Base-by-base conservation (phyloP, 495 filamentous ascomycete species). In the Monascus purpureus region DNA sequence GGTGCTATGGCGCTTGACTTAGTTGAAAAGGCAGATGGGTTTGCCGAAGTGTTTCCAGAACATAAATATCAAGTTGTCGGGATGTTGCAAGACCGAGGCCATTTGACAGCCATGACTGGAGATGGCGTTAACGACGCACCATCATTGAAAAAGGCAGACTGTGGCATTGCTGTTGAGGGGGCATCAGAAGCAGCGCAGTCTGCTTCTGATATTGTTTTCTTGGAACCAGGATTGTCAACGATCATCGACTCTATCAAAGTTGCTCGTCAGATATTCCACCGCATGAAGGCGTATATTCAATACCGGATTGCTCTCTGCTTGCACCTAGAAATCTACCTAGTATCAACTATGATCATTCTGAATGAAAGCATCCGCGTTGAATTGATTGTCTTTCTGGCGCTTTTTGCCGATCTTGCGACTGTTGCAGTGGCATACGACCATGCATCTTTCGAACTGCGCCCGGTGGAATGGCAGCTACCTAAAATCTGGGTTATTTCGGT, bases 31-130 rank as follows among this genome's bases (percentile, higher is more conserved):
- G 77, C 76, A 13, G 77, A 82, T 47, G 77, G 77, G 30, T 80
- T 80, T 51, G 75, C 68, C 6, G 87, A 94, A 58, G 87, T 94
- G 25, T 95, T 93, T 69, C 87, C 87, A 35, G 84, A 95, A 60
- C 87, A 95, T 67, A 95, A 95, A 69, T 93, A 88, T 61, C 86
- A 93, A 43, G 87, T 95, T 48, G 87, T 95, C 42, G 82, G 93
- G 58, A 92, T 93, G 63, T 76, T 95, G 17, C 87, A 95, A 61
- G 82, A 93, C 61, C 82, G 87, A 68, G 87, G 87, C 45, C 88
- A 93, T 68, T 68, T 94, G 25, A 87, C 92, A 57, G 87, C 87
- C 45, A 95, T 95, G 87, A 95, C 87, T 59, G 87, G 87, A 63
- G 87, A 95, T 49, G 87, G 87, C 71, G 87, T 95, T 53, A 95